These are phyloP conservation scores for Furcasterigmium sp. DNA, from an alignment of 2,329 filamentous ascomycete genomes.

Conservation along the genomic window DNA sequence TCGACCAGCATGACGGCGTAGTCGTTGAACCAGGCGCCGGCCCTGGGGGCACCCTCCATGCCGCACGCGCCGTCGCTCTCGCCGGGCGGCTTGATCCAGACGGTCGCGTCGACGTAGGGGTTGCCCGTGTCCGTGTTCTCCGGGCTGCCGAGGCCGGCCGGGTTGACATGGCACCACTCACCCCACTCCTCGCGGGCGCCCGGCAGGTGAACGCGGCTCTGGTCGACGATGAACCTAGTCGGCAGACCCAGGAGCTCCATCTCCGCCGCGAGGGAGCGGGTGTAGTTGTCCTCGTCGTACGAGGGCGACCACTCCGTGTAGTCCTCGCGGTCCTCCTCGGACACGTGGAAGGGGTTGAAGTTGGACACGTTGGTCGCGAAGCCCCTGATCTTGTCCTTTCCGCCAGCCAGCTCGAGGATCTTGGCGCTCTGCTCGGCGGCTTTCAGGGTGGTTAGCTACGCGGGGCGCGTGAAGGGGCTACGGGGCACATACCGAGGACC, in stretches of 20 bases:
- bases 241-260: slow-evolving; percentile 29
- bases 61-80: slow-evolving; percentile 33
- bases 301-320: slow-evolving; percentile 30
- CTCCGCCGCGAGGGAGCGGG: slow-evolving; percentile 25
- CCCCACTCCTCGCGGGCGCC: slow-evolving; percentile 29
- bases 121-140: slow-evolving; percentile 24
- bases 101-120: slow-evolving; percentile 28
- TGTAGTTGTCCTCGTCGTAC: slow-evolving; percentile 33
- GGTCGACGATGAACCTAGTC: slow-evolving; percentile 34
- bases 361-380: slow-evolving; percentile 36
- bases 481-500: slow-evolving; percentile 20
- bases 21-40: slow-evolving; percentile 31
- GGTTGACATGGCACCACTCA: slow-evolving; percentile 34
- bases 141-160: slow-evolving; percentile 28
- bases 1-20: slow-evolving; percentile 29
- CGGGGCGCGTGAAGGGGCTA: not conserved
- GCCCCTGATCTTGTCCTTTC: slow-evolving; percentile 25
- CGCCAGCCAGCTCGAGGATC: slow-evolving; percentile 24
- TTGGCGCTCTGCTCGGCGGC: slow-evolving; percentile 30
- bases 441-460: slow-evolving; percentile 7
- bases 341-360: slow-evolving; percentile 27
- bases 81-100: slow-evolving; percentile 35
- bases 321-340: slow-evolving; percentile 26
- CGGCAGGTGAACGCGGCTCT: slow-evolving; percentile 29
- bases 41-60: slow-evolving; percentile 23